A percentile compares a stretch with the other conserved stretches of the same genome.
These are phyloP conservation scores for Aspergillus pseudonomiae DNA, from an alignment of 2,329 filamentous ascomycete genomes.

Conservation along the genomic window DNA sequence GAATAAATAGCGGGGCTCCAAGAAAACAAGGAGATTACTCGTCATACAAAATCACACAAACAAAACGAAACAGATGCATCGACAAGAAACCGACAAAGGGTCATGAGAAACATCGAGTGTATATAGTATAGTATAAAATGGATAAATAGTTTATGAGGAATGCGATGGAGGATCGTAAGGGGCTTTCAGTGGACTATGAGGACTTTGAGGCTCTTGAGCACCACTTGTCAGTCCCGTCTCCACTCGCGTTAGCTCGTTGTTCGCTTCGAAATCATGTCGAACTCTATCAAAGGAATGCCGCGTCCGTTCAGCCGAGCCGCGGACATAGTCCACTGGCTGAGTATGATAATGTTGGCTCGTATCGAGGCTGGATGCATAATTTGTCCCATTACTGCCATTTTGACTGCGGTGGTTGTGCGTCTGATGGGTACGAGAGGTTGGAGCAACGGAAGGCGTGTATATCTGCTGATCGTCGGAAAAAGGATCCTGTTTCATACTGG, in stretches of 20 bases:
- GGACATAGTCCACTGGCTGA: slow-evolving; percentile 60
- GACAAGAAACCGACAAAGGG: slow-evolving; percentile 23
- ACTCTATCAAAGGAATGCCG: slow-evolving; percentile 85
- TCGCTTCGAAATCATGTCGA: slow-evolving; percentile 81
- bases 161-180: slow-evolving; percentile 37
- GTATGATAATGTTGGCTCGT: slow-evolving; percentile 56
- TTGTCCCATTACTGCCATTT: slow-evolving; percentile 91
- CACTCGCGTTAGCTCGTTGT: slow-evolving; percentile 84
- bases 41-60: slow-evolving; percentile 27
- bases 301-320: slow-evolving; percentile 82
- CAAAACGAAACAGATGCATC: slow-evolving; percentile 27
- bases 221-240: slow-evolving; percentile 63
- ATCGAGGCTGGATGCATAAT: slow-evolving; percentile 67
- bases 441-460: slow-evolving; percentile 85
- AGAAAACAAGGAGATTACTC: slow-evolving; percentile 29
- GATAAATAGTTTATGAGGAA: slow-evolving; percentile 29
- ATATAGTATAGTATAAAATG: slow-evolving; percentile 29
- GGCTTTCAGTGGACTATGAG: slow-evolving; percentile 37
- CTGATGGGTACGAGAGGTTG: slow-evolving; percentile 73
- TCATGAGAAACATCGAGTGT: slow-evolving; percentile 37
- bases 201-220: slow-evolving; percentile 31
- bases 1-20: slow-evolving; percentile 35
- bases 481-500: slow-evolving; percentile 61
- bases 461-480: slow-evolving; percentile 88
- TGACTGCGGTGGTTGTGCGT: slow-evolving; percentile 83